Percentiles rank a stretch among this genome's conserved stretches.
These are phyloP conservation scores for Nitzschia putrida DNA, from an alignment of 108 stramenopile species.

Conservation along the genomic window DNA sequence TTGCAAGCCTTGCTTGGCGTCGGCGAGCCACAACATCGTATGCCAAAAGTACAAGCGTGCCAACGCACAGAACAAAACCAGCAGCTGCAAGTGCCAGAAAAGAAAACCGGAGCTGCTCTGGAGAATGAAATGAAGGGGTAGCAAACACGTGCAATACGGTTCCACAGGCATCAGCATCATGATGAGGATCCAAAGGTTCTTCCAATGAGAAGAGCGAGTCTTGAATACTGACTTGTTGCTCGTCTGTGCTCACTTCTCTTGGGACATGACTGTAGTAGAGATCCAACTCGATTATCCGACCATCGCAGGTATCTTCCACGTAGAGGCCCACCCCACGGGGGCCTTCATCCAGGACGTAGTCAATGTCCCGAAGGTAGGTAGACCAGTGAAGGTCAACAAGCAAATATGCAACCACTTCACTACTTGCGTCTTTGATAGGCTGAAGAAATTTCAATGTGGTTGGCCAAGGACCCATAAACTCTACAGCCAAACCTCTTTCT, in stretches of 20 bases:
- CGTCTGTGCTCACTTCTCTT: not conserved
- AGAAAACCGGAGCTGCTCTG: not conserved
- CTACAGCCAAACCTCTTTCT: not conserved
- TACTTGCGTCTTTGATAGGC: not conserved
- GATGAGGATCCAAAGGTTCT: not conserved
- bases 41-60: slow-evolving; percentile 9
- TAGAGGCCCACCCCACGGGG: not conserved
- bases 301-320: not conserved
- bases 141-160: slow-evolving; percentile 7
- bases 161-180: not conserved
- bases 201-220: not conserved
- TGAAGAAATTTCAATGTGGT: not conserved
- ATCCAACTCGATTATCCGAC: slow-evolving; percentile 12
- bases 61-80: not conserved
- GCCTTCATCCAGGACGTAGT: not conserved
- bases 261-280: slow-evolving; percentile 1
- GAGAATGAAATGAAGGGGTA: not conserved
- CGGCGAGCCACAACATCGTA: slow-evolving; percentile 18
- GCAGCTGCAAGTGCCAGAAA: not conserved
- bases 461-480: not conserved
- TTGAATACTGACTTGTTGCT: not conserved
- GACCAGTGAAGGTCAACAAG: slow-evolving; percentile 3
- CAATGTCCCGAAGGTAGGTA: not conserved
- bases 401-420: not conserved
- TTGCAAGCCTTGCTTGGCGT: slow-evolving; percentile 28